A percentile compares a stretch with the other conserved stretches of the same genome.
Conservation (phyloP, 345 rosid species). For the Adansonia digitata region DNA sequence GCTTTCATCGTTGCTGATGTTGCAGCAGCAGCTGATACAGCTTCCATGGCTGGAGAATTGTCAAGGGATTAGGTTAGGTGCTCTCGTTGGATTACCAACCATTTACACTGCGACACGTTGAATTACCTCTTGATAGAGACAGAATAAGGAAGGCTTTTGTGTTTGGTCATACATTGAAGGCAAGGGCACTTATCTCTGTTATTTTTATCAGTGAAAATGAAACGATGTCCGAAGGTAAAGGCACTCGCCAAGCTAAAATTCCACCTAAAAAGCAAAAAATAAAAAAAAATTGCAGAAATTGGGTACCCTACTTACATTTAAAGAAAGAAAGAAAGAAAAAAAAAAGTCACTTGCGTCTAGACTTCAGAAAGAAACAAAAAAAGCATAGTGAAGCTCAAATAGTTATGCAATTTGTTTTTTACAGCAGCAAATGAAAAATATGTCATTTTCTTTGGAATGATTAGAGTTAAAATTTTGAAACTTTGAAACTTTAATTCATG, state of each 20-base stretch:
- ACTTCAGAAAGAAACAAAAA: no score
- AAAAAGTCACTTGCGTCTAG: no score
- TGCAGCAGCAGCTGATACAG: background rate
- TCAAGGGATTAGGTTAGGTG: background rate
- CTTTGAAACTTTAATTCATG: no score
- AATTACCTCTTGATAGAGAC: background rate
- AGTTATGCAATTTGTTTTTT: no score
- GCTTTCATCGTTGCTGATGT: slow-evolving; percentile 23
- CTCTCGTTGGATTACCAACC: background rate
- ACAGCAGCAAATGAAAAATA: background rate
- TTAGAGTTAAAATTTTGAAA: no score
- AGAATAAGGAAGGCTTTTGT: background rate
- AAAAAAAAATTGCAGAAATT: no score
- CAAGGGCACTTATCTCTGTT: background rate
- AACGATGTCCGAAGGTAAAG: background rate
- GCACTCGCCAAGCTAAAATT: background rate
- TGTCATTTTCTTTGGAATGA: no score
- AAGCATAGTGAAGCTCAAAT: background rate
- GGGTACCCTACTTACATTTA: no score
- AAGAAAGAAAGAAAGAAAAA: no score
- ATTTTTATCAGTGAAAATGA: background rate
- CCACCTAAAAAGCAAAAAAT: no score
- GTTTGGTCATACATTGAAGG: background rate
- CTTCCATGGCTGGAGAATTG: background rate
- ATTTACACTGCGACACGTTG: background rate